Percentiles rank a stretch among this genome's conserved stretches.
Conservation (phyloP, 805 yeast genomes). For the Candida odintsovae region DNA sequence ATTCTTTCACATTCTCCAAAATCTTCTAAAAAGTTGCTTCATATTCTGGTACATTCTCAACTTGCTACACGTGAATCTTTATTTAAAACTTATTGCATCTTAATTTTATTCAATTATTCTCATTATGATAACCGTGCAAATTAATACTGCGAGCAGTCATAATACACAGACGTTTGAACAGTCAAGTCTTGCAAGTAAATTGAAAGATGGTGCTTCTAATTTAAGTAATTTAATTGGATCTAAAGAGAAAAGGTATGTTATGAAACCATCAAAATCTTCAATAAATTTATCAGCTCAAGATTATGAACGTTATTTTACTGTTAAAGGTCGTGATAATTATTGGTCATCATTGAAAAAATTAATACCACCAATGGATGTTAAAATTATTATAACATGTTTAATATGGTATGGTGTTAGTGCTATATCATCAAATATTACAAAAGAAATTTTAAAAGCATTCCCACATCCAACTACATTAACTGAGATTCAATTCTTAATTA, state of each 20-base stretch:
- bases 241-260: neutral
- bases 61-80: no score
- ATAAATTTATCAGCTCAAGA: conserved; percentile 16
- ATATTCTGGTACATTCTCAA: neutral
- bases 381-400: conserved; percentile 51
- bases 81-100: no score
- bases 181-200: conserved; percentile 1
- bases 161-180: conserved; percentile 3
- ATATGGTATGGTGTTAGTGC: conserved; percentile 81
- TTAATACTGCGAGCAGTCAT: conserved; percentile 5
- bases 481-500: conserved; percentile 77
- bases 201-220: neutral
- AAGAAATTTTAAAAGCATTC: conserved; percentile 63
- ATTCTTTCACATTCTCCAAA: neutral
- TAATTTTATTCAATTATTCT: no score
- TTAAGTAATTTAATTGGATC: neutral
- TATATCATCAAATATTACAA: conserved; percentile 74
- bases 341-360: conserved; percentile 6
- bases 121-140: conserved; percentile 8
- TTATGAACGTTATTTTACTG: conserved; percentile 20
- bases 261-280: conserved; percentile 25
- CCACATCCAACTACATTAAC: conserved; percentile 85
- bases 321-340: conserved; percentile 14
- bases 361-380: conserved; percentile 32
- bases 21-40: no score